These are phyloP conservation scores for Vaccinium macrocarpon DNA, from an alignment of 148 eudicot genomes.

Conservation along the genomic window DNA sequence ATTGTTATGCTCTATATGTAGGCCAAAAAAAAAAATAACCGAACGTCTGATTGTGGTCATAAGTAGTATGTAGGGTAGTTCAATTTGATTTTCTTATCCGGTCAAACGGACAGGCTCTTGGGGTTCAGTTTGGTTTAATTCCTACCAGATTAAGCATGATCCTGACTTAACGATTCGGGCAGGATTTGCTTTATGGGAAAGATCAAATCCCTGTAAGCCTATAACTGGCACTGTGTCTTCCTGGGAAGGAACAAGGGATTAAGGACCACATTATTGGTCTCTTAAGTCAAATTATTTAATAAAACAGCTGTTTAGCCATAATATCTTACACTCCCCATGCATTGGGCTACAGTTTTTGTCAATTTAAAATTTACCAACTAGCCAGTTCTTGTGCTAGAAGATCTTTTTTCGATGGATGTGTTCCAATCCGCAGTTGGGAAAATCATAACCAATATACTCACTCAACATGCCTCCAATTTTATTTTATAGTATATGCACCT, in stretches of 20 bases:
- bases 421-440: not conserved
- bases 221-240: conserved; percentile 37
- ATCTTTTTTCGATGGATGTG: not conserved
- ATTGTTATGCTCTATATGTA: not conserved
- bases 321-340: not conserved
- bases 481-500: no score
- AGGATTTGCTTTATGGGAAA: conserved; percentile 14
- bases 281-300: not conserved
- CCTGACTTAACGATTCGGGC: conserved; percentile 39
- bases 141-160: conserved; percentile 34
- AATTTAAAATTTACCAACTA: not conserved
- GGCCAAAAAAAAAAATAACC: not conserved
- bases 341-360: not conserved
- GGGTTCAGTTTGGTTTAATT: conserved; percentile 13
- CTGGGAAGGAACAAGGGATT: conserved; percentile 36
- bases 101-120: conserved; percentile 13
- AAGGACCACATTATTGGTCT: conserved; percentile 58
- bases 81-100: not conserved
- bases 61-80: no score
- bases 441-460: not conserved
- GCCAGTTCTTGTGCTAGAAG: conserved; percentile 4
- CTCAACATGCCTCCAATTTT: conserved; percentile 5
- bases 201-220: not conserved
- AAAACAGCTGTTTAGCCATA: conserved; percentile 3
- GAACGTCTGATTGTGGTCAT: no score